Conservation (phyloP, 257 asterid species). For the Thymus mandschuricus region DNA sequence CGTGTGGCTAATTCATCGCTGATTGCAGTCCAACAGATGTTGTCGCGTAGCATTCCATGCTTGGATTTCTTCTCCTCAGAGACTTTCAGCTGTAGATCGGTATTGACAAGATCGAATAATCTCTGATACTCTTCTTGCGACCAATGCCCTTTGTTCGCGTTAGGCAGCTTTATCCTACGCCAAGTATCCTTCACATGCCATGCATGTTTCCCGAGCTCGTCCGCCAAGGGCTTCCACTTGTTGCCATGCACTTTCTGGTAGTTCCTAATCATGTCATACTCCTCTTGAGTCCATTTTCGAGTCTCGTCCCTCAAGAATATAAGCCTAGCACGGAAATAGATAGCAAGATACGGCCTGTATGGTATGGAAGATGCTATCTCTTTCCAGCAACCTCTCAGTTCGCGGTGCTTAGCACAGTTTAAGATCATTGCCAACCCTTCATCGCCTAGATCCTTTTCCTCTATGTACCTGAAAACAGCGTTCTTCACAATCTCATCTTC, state of each 20-base stretch:
- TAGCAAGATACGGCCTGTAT: constrained; percentile 41
- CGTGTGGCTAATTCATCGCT: constrained; percentile 51
- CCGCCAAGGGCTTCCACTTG: constrained; percentile 50
- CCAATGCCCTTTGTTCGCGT: constrained; percentile 50
- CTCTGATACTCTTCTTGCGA: constrained; percentile 52
- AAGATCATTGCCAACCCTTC: constrained; percentile 53
- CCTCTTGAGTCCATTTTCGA: constrained; percentile 57
- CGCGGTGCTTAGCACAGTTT: constrained; percentile 31
- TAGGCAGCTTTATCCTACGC: constrained; percentile 43
- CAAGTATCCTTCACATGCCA: constrained; percentile 54
- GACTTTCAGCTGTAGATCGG: constrained; percentile 43
- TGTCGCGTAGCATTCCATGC: constrained; percentile 59
- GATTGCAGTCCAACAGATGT: constrained; percentile 51
- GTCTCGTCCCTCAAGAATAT: constrained; percentile 44
- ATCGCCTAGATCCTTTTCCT: constrained; percentile 43
- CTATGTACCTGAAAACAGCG: constrained; percentile 47
- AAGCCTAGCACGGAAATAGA: constrained; percentile 48
- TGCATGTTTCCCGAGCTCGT: constrained; percentile 49
- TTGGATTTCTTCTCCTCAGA: constrained; percentile 50
- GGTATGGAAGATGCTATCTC: constrained; percentile 49
- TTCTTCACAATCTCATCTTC: constrained; percentile 49
- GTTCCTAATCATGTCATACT: constrained; percentile 35
- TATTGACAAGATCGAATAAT: constrained; percentile 51
- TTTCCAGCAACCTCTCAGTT: constrained; percentile 54
- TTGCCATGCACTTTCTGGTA: constrained; percentile 45